Evolutionary conservation across 1,139 yeast genomes (phyloP).

Genomic region (Pichia terricola): DNA sequence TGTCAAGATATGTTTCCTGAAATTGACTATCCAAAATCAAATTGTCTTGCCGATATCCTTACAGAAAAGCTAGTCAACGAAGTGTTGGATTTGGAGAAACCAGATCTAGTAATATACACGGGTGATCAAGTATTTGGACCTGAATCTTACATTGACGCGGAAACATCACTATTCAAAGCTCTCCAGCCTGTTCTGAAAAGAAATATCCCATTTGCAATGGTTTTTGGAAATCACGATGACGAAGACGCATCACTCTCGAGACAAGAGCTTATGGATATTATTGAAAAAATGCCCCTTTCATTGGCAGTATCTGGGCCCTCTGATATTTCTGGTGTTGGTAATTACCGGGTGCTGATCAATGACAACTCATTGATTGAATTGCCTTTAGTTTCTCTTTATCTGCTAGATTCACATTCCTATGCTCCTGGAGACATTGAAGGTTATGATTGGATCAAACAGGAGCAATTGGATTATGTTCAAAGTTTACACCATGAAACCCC

Average conservation of each 20-base stretch:
- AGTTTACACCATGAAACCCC: slow-evolving; percentile 19
- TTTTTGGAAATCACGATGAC: slow-evolving; percentile 77
- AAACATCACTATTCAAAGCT: slow-evolving; percentile 68
- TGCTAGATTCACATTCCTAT: slow-evolving; percentile 75
- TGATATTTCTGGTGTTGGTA: slow-evolving; percentile 69
- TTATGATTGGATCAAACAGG: slow-evolving; percentile 76
- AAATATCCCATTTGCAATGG: slow-evolving; percentile 70
- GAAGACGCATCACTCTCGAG: slow-evolving; percentile 71
- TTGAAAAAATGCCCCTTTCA: slow-evolving; percentile 56
- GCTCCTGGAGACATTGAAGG: slow-evolving; percentile 49
- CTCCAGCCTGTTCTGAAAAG: slow-evolving; percentile 60
- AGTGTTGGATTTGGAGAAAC: slow-evolving; percentile 62
- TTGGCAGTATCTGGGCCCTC: slow-evolving; percentile 53
- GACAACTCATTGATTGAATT: slow-evolving; percentile 31
- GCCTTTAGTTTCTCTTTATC: slow-evolving; percentile 43
- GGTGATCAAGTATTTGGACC: slow-evolving; percentile 82
- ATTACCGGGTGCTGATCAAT: slow-evolving; percentile 47
- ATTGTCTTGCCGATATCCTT: slow-evolving; percentile 67
- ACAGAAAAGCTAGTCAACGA: slow-evolving; percentile 52
- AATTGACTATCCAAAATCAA: slow-evolving; percentile 22
- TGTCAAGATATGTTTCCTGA: slow-evolving; percentile 65
- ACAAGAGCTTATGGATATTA: slow-evolving; percentile 47
- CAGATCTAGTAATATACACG: slow-evolving; percentile 72
- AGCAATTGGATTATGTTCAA: slow-evolving; percentile 52
- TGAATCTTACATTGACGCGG: slow-evolving; percentile 57